Base-by-base conservation (phyloP, 139 green algal genomes). In the Volvox africanus region DNA sequence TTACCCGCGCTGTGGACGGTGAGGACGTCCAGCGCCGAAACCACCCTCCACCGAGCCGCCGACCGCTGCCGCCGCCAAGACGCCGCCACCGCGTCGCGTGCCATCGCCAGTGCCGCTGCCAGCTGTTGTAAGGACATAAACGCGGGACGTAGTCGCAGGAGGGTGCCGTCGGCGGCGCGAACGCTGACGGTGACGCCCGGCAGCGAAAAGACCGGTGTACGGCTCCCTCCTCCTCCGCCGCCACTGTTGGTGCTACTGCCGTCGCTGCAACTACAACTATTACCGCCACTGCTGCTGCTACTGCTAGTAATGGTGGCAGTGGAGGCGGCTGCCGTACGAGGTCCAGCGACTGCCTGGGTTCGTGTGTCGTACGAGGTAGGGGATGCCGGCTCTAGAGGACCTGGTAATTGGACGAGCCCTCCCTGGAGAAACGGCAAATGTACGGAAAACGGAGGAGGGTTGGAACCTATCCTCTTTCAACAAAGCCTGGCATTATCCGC, bases 41-140 rank as follows among this genome's bases (percentile, higher is more conserved):
- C 86, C 86, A 90, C 50, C 86, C 67, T 75, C 86, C 71, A 90
- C 30, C 86, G 37, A 44, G 50, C 86, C 28, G 50, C 73, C 12
- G 50, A 28, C 20, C 86, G 86, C 86, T 69, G 86, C 86, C 73
- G 73, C 86, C 86, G 86, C 86, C 86, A 90, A 9, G 26, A 13
- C 71, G 73, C n/a, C 86, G 44, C 86, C 86, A 55, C 86, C 71
- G 67, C 55, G 30, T 90, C 86, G 21, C 86, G 44, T n/a, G 26
- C 61, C 61, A 80, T 26, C 33, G 3, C 61, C 76, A 30, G 16
- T 13, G 76, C 76, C 61, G 76, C 61, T 28, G 33, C 61, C 76
- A 91, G 87, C 87, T 91, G 87, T 75, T 86, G 76, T 61, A 91
- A 35, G 28, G 61, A 71, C 76, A 91, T 75, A 77, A 91, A 91